phyloP scores from a whole-genome alignment of 108 stramenopile species.

The Craspedostauros australis region DNA sequence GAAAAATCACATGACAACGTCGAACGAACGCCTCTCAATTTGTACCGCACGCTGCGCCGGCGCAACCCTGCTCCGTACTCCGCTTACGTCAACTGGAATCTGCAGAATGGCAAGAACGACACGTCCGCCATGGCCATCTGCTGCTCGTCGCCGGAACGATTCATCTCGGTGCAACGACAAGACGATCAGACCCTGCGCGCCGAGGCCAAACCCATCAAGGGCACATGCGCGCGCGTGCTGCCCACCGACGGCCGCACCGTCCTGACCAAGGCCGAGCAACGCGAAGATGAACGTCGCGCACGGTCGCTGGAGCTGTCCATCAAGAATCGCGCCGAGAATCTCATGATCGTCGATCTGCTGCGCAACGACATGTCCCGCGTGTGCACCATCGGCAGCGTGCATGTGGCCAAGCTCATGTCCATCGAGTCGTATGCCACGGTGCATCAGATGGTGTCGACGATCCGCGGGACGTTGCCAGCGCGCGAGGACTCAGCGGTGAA shows the following conservation, averaged over 20 bases:
- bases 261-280: constrained; percentile 19
- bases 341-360: constrained; percentile 97
- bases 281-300: constrained; percentile 48
- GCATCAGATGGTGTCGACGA: constrained; percentile 93
- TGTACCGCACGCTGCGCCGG: constrained; percentile 68
- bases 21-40: constrained; percentile 34
- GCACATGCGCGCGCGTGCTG: constrained; percentile 64
- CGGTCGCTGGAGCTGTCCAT: constrained; percentile 41
- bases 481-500: constrained; percentile 4
- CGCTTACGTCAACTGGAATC: constrained; percentile 61
- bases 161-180: constrained; percentile 60
- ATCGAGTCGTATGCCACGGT: constrained; percentile 96
- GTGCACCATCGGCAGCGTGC: constrained; percentile 81
- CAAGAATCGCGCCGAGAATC: constrained; percentile 91
- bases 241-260: constrained; percentile 29
- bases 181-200: constrained; percentile 35
- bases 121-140: constrained; percentile 67
- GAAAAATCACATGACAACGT: constrained; percentile 1
- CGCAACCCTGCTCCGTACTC: constrained; percentile 93
- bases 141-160: constrained; percentile 94
- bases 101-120: neutral
- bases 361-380: constrained; percentile 93
- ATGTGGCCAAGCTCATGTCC: constrained; percentile 89
- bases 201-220: constrained; percentile 97
- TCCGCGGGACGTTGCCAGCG: constrained; percentile 58